phyloP scores from a whole-genome alignment of 495 filamentous ascomycete genomes.

The Aspergillus incahuasiensis region DNA sequence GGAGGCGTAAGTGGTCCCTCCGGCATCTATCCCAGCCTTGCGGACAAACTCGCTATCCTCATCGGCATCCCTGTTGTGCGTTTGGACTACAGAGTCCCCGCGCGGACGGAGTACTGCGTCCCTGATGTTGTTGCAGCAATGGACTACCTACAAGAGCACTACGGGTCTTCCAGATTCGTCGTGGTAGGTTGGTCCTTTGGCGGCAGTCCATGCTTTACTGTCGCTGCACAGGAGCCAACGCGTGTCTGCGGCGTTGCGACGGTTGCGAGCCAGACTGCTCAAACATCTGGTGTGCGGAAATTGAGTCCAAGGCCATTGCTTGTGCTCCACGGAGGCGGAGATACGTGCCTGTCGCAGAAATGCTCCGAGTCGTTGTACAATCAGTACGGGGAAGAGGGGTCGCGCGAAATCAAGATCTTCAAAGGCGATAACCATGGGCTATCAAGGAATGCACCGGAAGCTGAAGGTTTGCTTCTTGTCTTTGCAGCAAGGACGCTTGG shows the following conservation, averaged over 20 bases:
- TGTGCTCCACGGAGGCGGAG: constrained; percentile 36
- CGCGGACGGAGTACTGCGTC: constrained; percentile 28
- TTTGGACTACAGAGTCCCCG: constrained; percentile 41
- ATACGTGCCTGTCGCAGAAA: constrained; percentile 24
- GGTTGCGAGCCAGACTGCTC: constrained; percentile 54
- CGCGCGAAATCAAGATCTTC: constrained; percentile 36
- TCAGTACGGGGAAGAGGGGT: constrained; percentile 29
- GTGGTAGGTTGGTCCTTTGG: constrained; percentile 46
- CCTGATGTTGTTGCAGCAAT: constrained; percentile 35
- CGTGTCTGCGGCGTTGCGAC: constrained; percentile 35
- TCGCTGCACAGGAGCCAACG: constrained; percentile 25
- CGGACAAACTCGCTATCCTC: constrained; percentile 37
- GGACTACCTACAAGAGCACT: constrained; percentile 31
- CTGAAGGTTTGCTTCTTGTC: constrained; percentile 31
- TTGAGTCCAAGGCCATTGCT: constrained; percentile 31
- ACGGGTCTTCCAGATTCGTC: constrained; percentile 31
- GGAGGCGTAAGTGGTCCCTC: constrained; percentile 41
- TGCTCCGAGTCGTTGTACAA: constrained; percentile 36
- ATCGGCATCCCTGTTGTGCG: constrained; percentile 35
- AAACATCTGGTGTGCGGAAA: constrained; percentile 83
- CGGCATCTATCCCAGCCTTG: constrained; percentile 38
- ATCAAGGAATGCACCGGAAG: constrained; percentile 26
- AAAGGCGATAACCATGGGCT: constrained; percentile 40
- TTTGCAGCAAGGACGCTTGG: constrained; percentile 27
- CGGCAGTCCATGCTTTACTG: constrained; percentile 34